phyloP scores from a whole-genome alignment of 1,139 yeast genomes.

The Nadsonia starkeyi-henricii region DNA sequence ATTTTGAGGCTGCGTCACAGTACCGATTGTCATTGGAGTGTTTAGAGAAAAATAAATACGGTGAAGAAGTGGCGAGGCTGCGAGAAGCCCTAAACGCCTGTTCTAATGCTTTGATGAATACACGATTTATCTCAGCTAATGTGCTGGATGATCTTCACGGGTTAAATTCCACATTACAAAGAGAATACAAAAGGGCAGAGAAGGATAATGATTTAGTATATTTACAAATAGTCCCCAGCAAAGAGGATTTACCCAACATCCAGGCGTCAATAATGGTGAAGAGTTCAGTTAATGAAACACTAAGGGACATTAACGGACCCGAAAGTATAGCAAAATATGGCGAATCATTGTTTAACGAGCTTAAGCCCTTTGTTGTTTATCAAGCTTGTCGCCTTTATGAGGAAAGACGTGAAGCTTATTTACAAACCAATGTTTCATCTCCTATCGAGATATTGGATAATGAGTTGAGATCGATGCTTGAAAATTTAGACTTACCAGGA shows the following conservation, averaged over 20 bases:
- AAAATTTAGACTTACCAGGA: slow-evolving; percentile 35
- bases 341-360: slow-evolving; percentile 34
- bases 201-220: slow-evolving; percentile 74
- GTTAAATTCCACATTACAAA: slow-evolving; percentile 31
- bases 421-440: slow-evolving; percentile 34
- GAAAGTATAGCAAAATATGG: slow-evolving; percentile 15
- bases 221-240: slow-evolving; percentile 46
- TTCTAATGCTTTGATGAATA: slow-evolving; percentile 6
- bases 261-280: slow-evolving; percentile 41
- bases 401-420: slow-evolving; percentile 47
- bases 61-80: slow-evolving; percentile 55
- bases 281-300: slow-evolving; percentile 22
- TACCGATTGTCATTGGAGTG: slow-evolving; percentile 43
- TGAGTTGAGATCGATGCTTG: slow-evolving; percentile 27
- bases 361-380: slow-evolving; percentile 54
- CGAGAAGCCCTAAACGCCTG: slow-evolving; percentile 25
- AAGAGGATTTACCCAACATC: slow-evolving; percentile 30
- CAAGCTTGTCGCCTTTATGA: slow-evolving; percentile 56
- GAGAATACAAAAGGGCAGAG: slow-evolving; percentile 42
- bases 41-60: slow-evolving; percentile 41
- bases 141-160: slow-evolving; percentile 37
- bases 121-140: slow-evolving; percentile 30
- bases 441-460: slow-evolving; percentile 41
- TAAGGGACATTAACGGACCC: slow-evolving; percentile 11
- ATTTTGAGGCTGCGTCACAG: slow-evolving; percentile 59